Conservation (phyloP, 257 asterid genomes). For the Solanum appendiculatum region DNA sequence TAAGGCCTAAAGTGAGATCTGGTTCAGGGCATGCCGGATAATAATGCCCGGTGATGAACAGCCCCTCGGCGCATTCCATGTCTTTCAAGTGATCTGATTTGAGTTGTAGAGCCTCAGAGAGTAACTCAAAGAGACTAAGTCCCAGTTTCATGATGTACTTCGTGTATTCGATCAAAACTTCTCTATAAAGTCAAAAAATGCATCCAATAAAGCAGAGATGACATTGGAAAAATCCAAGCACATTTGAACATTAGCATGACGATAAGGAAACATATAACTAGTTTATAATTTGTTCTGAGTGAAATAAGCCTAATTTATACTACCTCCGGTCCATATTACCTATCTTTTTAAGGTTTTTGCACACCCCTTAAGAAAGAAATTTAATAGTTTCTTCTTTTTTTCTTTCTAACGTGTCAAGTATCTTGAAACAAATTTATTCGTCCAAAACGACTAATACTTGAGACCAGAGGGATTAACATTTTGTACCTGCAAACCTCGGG, state of each 20-base stretch:
- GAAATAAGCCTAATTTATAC: neutral
- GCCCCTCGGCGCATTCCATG: slow-evolving; percentile 21
- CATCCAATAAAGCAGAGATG: neutral
- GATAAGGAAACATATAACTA: neutral
- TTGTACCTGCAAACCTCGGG: slow-evolving; percentile 36
- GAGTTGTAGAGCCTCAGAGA: slow-evolving; percentile 31
- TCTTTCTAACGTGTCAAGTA: too few relatives aligned
- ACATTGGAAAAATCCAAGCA: neutral
- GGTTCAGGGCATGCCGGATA: slow-evolving; percentile 40
- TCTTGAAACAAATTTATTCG: too few relatives aligned
- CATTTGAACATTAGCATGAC: neutral
- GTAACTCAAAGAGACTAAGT: slow-evolving; percentile 12
- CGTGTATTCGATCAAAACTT: slow-evolving; percentile 20
- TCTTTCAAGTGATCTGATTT: slow-evolving; percentile 17
- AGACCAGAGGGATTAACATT: neutral
- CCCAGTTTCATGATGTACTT: slow-evolving; percentile 22
- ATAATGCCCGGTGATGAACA: slow-evolving; percentile 8
- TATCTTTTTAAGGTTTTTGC: neutral
- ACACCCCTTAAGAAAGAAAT: neutral
- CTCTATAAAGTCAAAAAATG: slow-evolving; percentile 4
- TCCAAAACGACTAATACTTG: neutral
- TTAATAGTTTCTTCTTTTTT: too few relatives aligned
- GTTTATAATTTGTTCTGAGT: neutral
- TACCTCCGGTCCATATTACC: neutral
- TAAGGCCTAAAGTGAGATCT: slow-evolving; percentile 25